Evolutionary conservation across 306 rosid genomes (phyloP), one percentile per base, ranked within the genome.

Genomic region (Boehmeria nivea): DNA sequence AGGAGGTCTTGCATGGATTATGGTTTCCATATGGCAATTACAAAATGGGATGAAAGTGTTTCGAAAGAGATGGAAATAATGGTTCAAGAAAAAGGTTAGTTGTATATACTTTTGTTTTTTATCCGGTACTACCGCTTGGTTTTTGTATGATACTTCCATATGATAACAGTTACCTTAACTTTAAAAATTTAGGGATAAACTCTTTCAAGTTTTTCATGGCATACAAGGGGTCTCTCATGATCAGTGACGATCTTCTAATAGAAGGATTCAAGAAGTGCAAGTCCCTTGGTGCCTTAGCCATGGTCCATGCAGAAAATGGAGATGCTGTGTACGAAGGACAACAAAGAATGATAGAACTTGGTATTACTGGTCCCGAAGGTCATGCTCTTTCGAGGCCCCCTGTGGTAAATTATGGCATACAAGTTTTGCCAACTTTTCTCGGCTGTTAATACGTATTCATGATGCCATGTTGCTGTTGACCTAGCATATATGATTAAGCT

Each of bases 271-370:
- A 75, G 62, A 90, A 69, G 70, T 87, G 98, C 83, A 87, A 87
- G 81, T 82, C 94, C 54, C 98, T 90, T 36, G 98, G 98, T 56
- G 95, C 98, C 64, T 61, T 90, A 66, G 94, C 98, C 49, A 90
- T 90, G 98, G 95, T 90, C 51, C 98, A 90, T 80, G 98, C 95
- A 45, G 98, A 90, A 84, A 90, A 87, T 78, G 98, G 95, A 58
- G 94, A 90, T 66, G 95, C 85, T 52, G 94, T 87, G 23, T 66
- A 59, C 38, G 95, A 82, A 84, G 98, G 98, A 54, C 98, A 90
- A 54, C 72, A 75, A 24, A 82, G 80, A 77, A 90, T 90, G 88
- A 84, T 76, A 65, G 98, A 87, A 73, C 95, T 90, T 44, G 95
- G 95, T 59, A 84, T 90, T 67, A 84, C 91, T 48, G 98, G 95